phyloP scores from a whole-genome alignment of 352 stramenopile species.

The Blastocystis sp. region DNA sequence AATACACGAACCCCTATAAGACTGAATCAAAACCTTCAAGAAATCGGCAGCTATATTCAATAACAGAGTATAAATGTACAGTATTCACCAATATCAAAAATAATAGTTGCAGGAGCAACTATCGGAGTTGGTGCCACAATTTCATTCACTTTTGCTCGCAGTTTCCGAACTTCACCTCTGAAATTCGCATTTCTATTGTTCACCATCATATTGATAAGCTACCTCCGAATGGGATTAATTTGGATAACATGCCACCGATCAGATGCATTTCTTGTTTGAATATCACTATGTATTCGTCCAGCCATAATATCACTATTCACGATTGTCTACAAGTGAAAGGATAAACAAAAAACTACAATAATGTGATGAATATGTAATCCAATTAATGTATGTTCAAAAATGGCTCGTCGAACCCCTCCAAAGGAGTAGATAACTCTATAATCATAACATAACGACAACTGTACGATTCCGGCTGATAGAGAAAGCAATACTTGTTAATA shows the following conservation, averaged over 20 bases:
- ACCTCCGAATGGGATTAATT: not conserved
- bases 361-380: not conserved
- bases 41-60: conserved; percentile 6
- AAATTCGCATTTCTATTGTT: not conserved
- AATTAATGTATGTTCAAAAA: conserved; percentile 31
- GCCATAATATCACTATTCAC: not conserved
- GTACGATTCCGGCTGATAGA: conserved; percentile 43
- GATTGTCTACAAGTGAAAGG: conserved; percentile 3
- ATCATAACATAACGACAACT: not conserved
- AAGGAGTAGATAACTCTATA: conserved; percentile 29
- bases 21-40: conserved; percentile 6
- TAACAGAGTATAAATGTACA: not conserved
- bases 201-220: not conserved
- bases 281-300: not conserved
- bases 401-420: conserved; percentile 26
- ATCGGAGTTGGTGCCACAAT: not conserved
- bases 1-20: not conserved
- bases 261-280: not conserved
- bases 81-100: conserved; percentile 43
- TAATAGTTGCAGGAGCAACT: conserved; percentile 1
- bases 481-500: conserved; percentile 47
- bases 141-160: not conserved
- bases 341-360: not conserved
- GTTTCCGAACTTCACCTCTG: not conserved
- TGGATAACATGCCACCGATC: not conserved